Conservation (phyloP, 352 stramenopile species). For the Stephanocyclus meneghinianus region DNA sequence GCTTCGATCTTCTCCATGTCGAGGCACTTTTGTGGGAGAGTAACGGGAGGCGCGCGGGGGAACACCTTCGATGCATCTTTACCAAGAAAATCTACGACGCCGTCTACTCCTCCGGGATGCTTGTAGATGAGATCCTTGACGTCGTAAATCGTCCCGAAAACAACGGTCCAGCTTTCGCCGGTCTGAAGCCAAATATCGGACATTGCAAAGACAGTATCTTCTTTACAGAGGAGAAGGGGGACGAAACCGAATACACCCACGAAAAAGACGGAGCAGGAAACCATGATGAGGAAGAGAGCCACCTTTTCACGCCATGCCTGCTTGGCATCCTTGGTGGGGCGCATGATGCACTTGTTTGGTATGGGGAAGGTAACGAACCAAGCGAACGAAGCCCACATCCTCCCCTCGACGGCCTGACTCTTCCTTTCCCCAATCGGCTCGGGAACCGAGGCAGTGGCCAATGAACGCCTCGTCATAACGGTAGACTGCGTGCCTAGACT, state of each 20-base stretch:
- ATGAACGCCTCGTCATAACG: conserved; percentile 40
- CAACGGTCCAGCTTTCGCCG: conserved; percentile 56
- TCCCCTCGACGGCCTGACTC: conserved; percentile 20
- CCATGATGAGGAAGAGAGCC: conserved; percentile 62
- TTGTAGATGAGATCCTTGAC: conserved; percentile 62
- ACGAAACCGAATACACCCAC: conserved; percentile 66
- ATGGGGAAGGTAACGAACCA: conserved; percentile 61
- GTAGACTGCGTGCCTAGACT: conserved; percentile 46
- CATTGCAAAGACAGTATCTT: conserved; percentile 52
- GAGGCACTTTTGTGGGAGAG: conserved; percentile 55
- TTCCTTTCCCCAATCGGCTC: conserved; percentile 23
- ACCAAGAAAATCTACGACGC: conserved; percentile 56
- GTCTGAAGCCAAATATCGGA: conserved; percentile 63
- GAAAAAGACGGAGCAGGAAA: conserved; percentile 56
- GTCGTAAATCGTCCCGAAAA: conserved; percentile 62
- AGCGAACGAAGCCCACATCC: conserved; percentile 61
- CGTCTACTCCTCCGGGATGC: conserved; percentile 53
- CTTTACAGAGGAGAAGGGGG: conserved; percentile 53
- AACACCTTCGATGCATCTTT: conserved; percentile 68
- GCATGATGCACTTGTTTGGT: conserved; percentile 60
- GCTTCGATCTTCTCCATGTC: conserved; percentile 61
- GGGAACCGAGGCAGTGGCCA: conserved; percentile 36
- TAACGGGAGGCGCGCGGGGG: conserved; percentile 49
- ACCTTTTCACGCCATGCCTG: conserved; percentile 74
- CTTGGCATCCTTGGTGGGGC: conserved; percentile 60